Conservation (phyloP, 2,329 filamentous ascomycete species). For the Fusarium sp. region DNA sequence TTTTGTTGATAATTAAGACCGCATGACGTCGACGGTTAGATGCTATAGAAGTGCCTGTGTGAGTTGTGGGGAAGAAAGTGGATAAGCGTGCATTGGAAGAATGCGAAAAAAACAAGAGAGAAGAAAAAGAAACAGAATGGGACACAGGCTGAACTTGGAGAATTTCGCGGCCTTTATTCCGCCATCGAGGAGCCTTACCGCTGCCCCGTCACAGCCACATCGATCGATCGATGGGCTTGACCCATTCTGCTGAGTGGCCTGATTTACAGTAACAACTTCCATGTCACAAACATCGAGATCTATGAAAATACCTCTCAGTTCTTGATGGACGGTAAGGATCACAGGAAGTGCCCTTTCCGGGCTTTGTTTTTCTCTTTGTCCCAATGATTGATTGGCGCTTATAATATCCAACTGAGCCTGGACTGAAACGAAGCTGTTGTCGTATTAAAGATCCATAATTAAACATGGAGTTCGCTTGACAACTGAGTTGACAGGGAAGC, state of each 20-base stretch:
- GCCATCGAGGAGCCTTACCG: slow-evolving; percentile 12
- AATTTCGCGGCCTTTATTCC: slow-evolving; percentile 16
- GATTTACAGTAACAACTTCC: slow-evolving; percentile 5
- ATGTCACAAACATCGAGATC: neutral
- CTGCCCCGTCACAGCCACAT: neutral
- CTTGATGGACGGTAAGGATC: neutral
- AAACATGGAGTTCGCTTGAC: slow-evolving; percentile 16
- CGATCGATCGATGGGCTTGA: neutral
- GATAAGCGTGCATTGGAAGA: slow-evolving; percentile 3
- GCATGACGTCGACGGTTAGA: slow-evolving; percentile 41
- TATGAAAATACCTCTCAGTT: neutral
- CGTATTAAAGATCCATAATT: slow-evolving; percentile 33
- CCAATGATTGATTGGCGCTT: neutral
- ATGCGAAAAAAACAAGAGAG: slow-evolving; percentile 7
- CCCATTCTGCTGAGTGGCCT: neutral
- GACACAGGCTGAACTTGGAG: slow-evolving; percentile 3
- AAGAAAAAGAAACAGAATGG: neutral
- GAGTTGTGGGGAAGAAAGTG: slow-evolving; percentile 19
- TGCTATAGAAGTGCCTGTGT: slow-evolving; percentile 1
- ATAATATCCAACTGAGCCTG: slow-evolving; percentile 7
- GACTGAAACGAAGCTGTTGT: slow-evolving; percentile 3
- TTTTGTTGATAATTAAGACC: slow-evolving; percentile 15
- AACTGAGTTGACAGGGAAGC: slow-evolving; percentile 6
- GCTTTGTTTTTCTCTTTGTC: neutral
- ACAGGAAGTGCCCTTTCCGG: neutral